Evolutionary conservation across 2,329 filamentous ascomycete genomes (phyloP).

Genomic region (Alternaria viburni): DNA sequence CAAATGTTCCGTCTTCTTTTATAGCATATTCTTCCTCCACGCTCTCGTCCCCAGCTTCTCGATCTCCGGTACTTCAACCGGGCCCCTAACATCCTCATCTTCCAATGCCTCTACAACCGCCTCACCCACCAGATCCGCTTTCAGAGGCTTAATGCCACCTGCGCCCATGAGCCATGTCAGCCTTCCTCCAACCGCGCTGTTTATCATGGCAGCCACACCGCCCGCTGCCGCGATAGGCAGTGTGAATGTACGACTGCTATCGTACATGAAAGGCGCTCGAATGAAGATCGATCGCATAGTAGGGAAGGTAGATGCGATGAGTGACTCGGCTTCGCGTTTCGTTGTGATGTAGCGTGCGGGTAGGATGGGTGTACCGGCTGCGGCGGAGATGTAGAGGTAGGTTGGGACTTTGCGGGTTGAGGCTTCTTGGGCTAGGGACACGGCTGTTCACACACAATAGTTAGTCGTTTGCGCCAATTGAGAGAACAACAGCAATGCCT

Average conservation of each 20-base stretch:
- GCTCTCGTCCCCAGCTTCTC: constrained; percentile 79
- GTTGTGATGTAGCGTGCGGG: constrained; percentile 86
- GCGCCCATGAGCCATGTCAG: constrained; percentile 80
- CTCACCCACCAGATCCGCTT: constrained; percentile 85
- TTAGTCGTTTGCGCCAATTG: not conserved
- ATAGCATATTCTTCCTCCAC: constrained; percentile 93
- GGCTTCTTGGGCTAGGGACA: constrained; percentile 81
- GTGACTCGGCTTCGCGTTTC: constrained; percentile 86
- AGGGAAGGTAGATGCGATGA: constrained; percentile 75
- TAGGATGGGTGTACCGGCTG: constrained; percentile 82
- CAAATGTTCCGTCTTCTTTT: not conserved
- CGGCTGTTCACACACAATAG: constrained; percentile 56
- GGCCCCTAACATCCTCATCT: constrained; percentile 74
- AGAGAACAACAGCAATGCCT: not conserved
- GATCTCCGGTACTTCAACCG: constrained; percentile 79
- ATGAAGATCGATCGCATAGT: constrained; percentile 81
- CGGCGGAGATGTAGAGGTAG: constrained; percentile 90
- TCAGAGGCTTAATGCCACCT: constrained; percentile 83
- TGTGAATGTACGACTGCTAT: constrained; percentile 79
- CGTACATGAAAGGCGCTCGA: constrained; percentile 87
- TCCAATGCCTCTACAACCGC: constrained; percentile 86
- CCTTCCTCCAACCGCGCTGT: constrained; percentile 76
- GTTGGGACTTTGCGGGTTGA: constrained; percentile 67
- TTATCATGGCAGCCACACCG: constrained; percentile 76
- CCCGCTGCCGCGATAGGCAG: constrained; percentile 82